These are phyloP conservation scores for Hemileccinum rubropunctum DNA, from an alignment of 768 basidiomycete species.

Conservation along the genomic window DNA sequence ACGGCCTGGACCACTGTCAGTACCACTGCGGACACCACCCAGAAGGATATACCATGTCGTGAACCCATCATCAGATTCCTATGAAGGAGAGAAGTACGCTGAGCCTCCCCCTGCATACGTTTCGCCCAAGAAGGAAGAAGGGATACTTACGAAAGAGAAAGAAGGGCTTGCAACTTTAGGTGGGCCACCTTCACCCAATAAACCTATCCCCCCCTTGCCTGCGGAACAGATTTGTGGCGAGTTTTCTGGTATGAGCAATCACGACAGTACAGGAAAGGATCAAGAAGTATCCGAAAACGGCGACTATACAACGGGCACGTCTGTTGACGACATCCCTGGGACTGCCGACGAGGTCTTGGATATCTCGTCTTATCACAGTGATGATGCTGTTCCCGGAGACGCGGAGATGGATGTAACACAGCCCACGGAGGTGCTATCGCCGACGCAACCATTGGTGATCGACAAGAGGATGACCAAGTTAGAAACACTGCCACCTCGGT, in stretches of 20 bases:
- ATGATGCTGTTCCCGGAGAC: neutral
- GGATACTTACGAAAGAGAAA: conserved; percentile 18
- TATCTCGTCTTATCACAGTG: conserved; percentile 24
- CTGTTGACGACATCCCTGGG: conserved; percentile 14
- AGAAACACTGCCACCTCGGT: conserved; percentile 43
- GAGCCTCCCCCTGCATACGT: conserved; percentile 51
- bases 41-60: conserved; percentile 41
- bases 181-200: conserved; percentile 11
- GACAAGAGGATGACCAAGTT: conserved; percentile 21
- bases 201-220: conserved; percentile 20
- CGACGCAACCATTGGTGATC: conserved; percentile 33
- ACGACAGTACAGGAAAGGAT: conserved; percentile 1
- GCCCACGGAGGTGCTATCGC: conserved; percentile 8
- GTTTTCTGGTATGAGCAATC: conserved; percentile 4
- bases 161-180: neutral
- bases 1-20: conserved; percentile 4
- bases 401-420: conserved; percentile 8
- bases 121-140: conserved; percentile 19
- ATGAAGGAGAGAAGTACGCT: conserved; percentile 15
- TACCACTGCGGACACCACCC: conserved; percentile 34
- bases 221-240: neutral
- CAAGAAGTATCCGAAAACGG: neutral
- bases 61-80: conserved; percentile 35
- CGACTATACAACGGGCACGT: neutral
- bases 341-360: conserved; percentile 29